Conservation (phyloP, 1,284 basidiomycete species). For the Retiboletus flavoniger region DNA sequence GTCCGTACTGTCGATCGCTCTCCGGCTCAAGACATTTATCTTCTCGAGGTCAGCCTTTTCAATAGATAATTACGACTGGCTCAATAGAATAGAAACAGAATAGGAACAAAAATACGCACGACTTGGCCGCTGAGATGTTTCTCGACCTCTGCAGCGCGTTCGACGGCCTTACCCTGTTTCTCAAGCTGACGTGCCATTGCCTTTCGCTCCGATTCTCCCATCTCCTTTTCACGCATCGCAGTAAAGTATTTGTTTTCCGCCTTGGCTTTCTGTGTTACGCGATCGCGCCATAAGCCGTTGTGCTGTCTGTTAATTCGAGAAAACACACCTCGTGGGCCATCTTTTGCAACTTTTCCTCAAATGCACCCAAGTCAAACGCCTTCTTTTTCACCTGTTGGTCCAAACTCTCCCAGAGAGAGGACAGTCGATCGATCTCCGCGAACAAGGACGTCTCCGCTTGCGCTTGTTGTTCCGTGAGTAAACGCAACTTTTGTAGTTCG, state of each 20-base stretch:
- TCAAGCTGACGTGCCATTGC: slow-evolving; percentile 64
- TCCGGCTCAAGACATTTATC: slow-evolving; percentile 45
- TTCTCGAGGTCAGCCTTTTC: slow-evolving; percentile 50
- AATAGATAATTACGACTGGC: neutral
- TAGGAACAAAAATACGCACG: slow-evolving; percentile 38
- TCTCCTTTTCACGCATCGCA: slow-evolving; percentile 88
- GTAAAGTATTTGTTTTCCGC: slow-evolving; percentile 95
- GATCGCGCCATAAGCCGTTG: neutral
- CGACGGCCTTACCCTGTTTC: slow-evolving; percentile 77
- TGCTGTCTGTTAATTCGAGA: neutral
- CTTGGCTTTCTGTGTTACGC: slow-evolving; percentile 71
- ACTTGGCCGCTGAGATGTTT: slow-evolving; percentile 56
- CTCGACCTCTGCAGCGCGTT: slow-evolving; percentile 68
- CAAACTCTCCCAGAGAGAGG: slow-evolving; percentile 84
- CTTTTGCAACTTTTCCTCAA: slow-evolving; percentile 77
- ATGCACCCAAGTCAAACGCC: slow-evolving; percentile 73
- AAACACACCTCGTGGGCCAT: slow-evolving; percentile 58
- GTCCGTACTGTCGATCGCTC: slow-evolving; percentile 42
- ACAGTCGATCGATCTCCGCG: slow-evolving; percentile 83
- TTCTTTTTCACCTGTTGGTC: slow-evolving; percentile 84
- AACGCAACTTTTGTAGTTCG: slow-evolving; percentile 56
- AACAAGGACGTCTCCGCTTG: slow-evolving; percentile 79
- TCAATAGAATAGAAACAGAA: neutral
- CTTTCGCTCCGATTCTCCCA: slow-evolving; percentile 76
- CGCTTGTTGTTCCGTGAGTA: slow-evolving; percentile 52